Evolutionary conservation across 2,329 filamentous ascomycete genomes (phyloP).

Genomic region (Fusarium sp.): DNA sequence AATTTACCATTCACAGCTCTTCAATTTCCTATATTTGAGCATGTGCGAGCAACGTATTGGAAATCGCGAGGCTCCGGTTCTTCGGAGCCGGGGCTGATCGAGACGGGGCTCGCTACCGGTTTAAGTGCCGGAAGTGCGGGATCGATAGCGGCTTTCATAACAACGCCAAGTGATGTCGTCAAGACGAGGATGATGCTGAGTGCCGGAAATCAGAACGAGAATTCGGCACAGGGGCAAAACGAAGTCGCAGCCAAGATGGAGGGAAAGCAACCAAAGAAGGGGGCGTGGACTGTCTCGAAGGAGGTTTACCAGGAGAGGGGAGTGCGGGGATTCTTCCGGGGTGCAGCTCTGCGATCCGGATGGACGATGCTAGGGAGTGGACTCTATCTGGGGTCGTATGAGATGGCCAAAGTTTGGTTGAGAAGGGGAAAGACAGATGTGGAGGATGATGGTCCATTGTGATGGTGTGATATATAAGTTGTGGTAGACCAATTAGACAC

Average conservation of each 20-base stretch:
- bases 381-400: constrained; percentile 87
- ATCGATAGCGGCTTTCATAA: constrained; percentile 80
- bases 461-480: background rate
- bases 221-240: constrained; percentile 3
- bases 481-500: constrained; percentile 11
- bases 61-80: constrained; percentile 44
- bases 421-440: constrained; percentile 55
- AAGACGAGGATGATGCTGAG: constrained; percentile 91
- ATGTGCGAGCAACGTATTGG: constrained; percentile 68
- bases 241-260: constrained; percentile 36
- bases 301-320: constrained; percentile 76
- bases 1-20: constrained; percentile 90
- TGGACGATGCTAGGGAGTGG: constrained; percentile 89
- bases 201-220: constrained; percentile 53
- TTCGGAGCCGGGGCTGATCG: constrained; percentile 58
- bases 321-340: constrained; percentile 79
- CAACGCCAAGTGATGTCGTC: constrained; percentile 88
- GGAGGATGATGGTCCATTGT: constrained; percentile 53
- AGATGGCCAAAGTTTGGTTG: constrained; percentile 78
- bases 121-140: constrained; percentile 80
- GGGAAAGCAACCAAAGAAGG: constrained; percentile 51
- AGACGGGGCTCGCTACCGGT: constrained; percentile 79
- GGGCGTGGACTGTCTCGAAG: constrained; percentile 69
- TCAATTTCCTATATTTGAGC: constrained; percentile 89
- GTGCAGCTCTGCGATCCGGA: constrained; percentile 75